Percentiles rank a stretch among this genome's conserved stretches.
These are phyloP conservation scores for Pholiota microspora DNA, from an alignment of 768 basidiomycete genomes.

Conservation along the genomic window DNA sequence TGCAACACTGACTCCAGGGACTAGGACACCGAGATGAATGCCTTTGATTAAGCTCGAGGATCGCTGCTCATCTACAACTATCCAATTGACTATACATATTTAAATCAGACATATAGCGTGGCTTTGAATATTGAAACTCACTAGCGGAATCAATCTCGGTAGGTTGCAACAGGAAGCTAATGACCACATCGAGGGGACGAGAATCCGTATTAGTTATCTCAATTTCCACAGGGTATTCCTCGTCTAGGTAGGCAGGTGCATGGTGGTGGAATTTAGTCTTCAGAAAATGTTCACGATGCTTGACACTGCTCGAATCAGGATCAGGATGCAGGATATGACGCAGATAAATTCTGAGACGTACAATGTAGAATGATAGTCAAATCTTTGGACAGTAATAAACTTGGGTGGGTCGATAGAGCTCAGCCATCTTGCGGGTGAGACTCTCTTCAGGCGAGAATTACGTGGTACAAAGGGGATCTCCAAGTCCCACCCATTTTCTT, in stretches of 20 bases:
- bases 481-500: slow-evolving; percentile 65
- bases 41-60: slow-evolving; percentile 77
- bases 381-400: slow-evolving; percentile 52
- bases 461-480: slow-evolving; percentile 55
- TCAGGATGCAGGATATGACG: neutral
- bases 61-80: slow-evolving; percentile 58
- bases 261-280: slow-evolving; percentile 54
- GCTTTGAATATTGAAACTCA: slow-evolving; percentile 28
- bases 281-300: slow-evolving; percentile 60
- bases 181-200: slow-evolving; percentile 59
- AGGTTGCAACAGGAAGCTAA: slow-evolving; percentile 82
- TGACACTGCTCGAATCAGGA: slow-evolving; percentile 42
- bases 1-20: slow-evolving; percentile 51
- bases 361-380: slow-evolving; percentile 44
- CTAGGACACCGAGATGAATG: slow-evolving; percentile 60
- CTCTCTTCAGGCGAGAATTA: slow-evolving; percentile 30
- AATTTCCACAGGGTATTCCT: slow-evolving; percentile 69
- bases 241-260: slow-evolving; percentile 75
- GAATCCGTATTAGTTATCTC: slow-evolving; percentile 72
- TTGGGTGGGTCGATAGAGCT: slow-evolving; percentile 48
- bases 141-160: slow-evolving; percentile 72
- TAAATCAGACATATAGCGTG: neutral
- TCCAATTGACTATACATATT: slow-evolving; percentile 49
- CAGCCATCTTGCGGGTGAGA: slow-evolving; percentile 51
- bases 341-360: slow-evolving; percentile 30